Evolutionary conservation across 2,329 filamentous ascomycete species (phyloP).

Genomic region (Epichloe sp.): DNA sequence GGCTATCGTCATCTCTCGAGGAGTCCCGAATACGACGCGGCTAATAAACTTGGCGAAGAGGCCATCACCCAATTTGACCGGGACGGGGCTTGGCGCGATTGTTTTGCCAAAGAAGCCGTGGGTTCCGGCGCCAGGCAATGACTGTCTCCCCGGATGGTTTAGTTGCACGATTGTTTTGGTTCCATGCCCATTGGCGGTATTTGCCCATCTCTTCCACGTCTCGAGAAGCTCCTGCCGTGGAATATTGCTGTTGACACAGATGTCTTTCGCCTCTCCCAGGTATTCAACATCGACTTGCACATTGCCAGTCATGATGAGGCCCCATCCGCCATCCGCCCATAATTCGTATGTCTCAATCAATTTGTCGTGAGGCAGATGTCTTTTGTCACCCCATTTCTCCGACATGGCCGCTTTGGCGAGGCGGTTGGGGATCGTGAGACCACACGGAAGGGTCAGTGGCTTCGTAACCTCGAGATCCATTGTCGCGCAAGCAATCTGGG

Average conservation of each 20-base stretch:
- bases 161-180: constrained; percentile 31
- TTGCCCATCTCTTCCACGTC: constrained; percentile 26
- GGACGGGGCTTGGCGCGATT: constrained; percentile 30
- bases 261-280: constrained; percentile 22
- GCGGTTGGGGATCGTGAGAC: constrained; percentile 41
- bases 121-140: constrained; percentile 23
- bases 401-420: constrained; percentile 39
- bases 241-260: constrained; percentile 18
- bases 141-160: constrained; percentile 36
- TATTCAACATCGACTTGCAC: constrained; percentile 28
- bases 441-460: constrained; percentile 38
- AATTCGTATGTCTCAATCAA: constrained; percentile 32
- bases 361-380: constrained; percentile 29
- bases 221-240: constrained; percentile 16
- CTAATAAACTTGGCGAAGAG: constrained; percentile 19
- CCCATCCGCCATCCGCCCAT: constrained; percentile 43
- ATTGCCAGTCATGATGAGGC: constrained; percentile 37
- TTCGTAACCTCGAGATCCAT: constrained; percentile 10
- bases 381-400: constrained; percentile 27
- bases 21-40: constrained; percentile 34
- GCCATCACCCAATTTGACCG: constrained; percentile 26
- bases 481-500: background rate
- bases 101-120: constrained; percentile 23
- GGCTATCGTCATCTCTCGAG: constrained; percentile 38
- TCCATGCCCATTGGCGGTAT: constrained; percentile 16